Evolutionary conservation across 768 basidiomycete species (phyloP).

Genomic region (Amanita molliuscula): DNA sequence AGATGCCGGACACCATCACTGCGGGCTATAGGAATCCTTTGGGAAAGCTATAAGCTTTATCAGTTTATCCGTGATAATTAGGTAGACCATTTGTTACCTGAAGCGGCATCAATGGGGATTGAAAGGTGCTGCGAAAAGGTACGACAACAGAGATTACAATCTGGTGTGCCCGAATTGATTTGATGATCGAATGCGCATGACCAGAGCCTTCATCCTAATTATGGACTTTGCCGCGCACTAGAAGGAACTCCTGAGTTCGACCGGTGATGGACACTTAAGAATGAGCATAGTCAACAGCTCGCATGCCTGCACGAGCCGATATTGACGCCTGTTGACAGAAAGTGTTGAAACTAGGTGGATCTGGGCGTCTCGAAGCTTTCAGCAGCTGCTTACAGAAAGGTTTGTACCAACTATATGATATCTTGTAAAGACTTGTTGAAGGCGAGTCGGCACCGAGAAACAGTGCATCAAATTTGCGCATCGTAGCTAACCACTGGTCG

Average conservation of each 20-base stretch:
- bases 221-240: slow-evolving; percentile 6
- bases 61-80: slow-evolving; percentile 5
- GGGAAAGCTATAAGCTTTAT: background rate
- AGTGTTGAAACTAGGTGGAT: background rate
- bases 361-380: background rate
- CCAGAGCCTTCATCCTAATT: slow-evolving; percentile 3
- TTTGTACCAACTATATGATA: background rate
- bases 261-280: slow-evolving; percentile 6
- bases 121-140: background rate
- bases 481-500: background rate
- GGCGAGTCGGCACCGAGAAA: background rate
- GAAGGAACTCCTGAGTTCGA: background rate
- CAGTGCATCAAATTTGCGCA: background rate
- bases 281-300: slow-evolving; percentile 1
- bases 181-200: slow-evolving; percentile 5
- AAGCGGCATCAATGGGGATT: background rate
- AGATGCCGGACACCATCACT: background rate
- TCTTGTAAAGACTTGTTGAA: background rate
- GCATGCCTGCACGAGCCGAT: background rate
- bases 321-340: slow-evolving; percentile 6
- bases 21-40: background rate
- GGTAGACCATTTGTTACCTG: background rate
- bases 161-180: background rate
- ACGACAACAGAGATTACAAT: background rate
- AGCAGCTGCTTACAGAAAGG: background rate